Conservation (phyloP, 176 grass and related monocot species). For the Otatea glauca region DNA sequence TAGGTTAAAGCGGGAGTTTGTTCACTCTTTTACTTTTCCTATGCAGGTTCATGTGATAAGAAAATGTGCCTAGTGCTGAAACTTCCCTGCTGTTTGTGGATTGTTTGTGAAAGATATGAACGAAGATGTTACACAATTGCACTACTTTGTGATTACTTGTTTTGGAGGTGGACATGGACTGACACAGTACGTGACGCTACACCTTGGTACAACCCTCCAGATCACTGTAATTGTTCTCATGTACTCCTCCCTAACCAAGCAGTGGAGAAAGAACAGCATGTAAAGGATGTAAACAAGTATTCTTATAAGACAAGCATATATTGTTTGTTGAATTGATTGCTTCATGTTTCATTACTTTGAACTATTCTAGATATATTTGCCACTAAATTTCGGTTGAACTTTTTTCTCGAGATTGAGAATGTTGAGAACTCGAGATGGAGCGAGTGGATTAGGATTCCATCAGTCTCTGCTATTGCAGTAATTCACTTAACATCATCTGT, state of each 20-base stretch:
- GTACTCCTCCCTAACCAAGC: slow-evolving; percentile 43
- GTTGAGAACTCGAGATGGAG: background rate
- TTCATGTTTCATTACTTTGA: background rate
- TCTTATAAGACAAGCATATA: slow-evolving; percentile 24
- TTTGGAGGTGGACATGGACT: slow-evolving; percentile 26
- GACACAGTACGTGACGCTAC: background rate
- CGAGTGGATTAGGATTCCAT: background rate
- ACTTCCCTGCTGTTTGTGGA: slow-evolving; percentile 42
- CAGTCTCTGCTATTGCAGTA: background rate
- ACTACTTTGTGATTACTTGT: slow-evolving; percentile 40
- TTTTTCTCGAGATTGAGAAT: background rate
- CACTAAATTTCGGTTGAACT: background rate
- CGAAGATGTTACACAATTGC: slow-evolving; percentile 25
- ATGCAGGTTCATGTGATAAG: slow-evolving; percentile 46
- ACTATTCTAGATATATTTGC: background rate
- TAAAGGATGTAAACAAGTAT: slow-evolving; percentile 65
- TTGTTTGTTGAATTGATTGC: slow-evolving; percentile 50
- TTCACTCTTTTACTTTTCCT: background rate
- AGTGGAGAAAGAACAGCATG: slow-evolving; percentile 50
- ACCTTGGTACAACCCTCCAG: slow-evolving; percentile 12
- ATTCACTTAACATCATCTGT: background rate
- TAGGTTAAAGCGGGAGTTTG: background rate
- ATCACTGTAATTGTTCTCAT: slow-evolving; percentile 45
- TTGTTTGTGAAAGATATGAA: slow-evolving; percentile 45
- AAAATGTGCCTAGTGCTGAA: slow-evolving; percentile 40